phyloP scores from a whole-genome alignment of 1,284 basidiomycete species.

The Thelephora terrestris region DNA sequence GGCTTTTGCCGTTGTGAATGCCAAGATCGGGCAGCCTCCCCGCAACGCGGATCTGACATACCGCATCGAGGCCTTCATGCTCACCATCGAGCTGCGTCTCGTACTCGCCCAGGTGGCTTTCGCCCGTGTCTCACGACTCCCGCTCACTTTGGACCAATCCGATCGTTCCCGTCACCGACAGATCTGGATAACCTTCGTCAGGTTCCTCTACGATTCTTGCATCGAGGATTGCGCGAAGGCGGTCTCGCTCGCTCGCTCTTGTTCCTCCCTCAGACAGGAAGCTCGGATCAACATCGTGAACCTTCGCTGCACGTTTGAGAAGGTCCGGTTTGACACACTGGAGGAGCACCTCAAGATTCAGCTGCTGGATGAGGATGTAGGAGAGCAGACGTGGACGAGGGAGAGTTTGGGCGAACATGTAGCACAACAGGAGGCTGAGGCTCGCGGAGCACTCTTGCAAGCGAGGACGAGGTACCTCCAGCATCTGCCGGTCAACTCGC shows the following conservation, averaged over 20 bases:
- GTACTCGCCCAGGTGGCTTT: slow-evolving; percentile 28
- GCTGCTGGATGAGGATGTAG: slow-evolving; percentile 11
- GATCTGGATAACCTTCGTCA: slow-evolving; percentile 29
- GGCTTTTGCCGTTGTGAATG: slow-evolving; percentile 35
- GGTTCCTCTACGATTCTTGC: slow-evolving; percentile 33
- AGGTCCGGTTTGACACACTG: slow-evolving; percentile 26
- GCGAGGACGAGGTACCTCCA: slow-evolving; percentile 12
- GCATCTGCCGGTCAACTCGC: slow-evolving; percentile 7
- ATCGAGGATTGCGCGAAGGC: slow-evolving; percentile 31
- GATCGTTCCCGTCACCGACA: slow-evolving; percentile 9
- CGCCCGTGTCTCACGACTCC: slow-evolving; percentile 13
- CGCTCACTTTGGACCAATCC: slow-evolving; percentile 4
- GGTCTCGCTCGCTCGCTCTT: slow-evolving; percentile 26
- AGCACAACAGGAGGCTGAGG: not conserved
- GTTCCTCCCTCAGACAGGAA: slow-evolving; percentile 24
- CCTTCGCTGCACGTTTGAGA: slow-evolving; percentile 31
- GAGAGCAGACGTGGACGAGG: slow-evolving; percentile 3
- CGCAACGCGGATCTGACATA: slow-evolving; percentile 46
- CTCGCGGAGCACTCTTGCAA: not conserved
- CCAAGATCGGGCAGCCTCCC: slow-evolving; percentile 40
- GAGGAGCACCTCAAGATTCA: slow-evolving; percentile 8
- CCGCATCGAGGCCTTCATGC: slow-evolving; percentile 42
- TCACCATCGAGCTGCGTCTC: slow-evolving; percentile 34
- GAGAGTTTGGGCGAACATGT: not conserved
- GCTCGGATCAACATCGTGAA: slow-evolving; percentile 27